phyloP scores from a whole-genome alignment of 2,329 filamentous ascomycete genomes.

The Boeremia exigua region DNA sequence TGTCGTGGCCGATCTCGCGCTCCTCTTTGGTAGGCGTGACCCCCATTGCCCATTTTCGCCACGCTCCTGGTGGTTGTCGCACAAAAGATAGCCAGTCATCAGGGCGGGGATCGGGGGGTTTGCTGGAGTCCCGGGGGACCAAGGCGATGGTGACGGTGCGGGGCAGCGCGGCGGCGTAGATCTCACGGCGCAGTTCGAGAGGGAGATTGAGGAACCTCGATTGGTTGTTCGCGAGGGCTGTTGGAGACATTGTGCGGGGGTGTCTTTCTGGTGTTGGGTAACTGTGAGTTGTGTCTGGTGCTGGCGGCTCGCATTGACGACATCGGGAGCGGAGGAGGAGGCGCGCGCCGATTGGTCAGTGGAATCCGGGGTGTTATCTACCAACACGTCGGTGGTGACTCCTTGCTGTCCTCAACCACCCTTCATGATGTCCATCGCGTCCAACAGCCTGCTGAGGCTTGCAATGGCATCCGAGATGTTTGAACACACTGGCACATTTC shows the following conservation, averaged over 20 bases:
- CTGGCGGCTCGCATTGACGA: slow-evolving; percentile 16
- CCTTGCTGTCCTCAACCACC: slow-evolving; percentile 22
- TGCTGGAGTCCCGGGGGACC: slow-evolving; percentile 25
- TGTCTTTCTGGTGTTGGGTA: not conserved
- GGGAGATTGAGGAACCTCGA: slow-evolving; percentile 48
- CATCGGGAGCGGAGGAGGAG: slow-evolving; percentile 16
- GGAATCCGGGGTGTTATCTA: slow-evolving; percentile 19
- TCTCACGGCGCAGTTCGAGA: slow-evolving; percentile 52
- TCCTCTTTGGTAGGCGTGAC: slow-evolving; percentile 30
- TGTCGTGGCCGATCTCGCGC: slow-evolving; percentile 40
- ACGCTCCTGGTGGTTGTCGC: slow-evolving; percentile 23
- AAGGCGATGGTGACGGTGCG: slow-evolving; percentile 43
- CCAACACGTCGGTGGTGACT: slow-evolving; percentile 26
- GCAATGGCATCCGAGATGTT: slow-evolving; percentile 25
- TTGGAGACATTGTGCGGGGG: slow-evolving; percentile 20
- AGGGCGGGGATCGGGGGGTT: slow-evolving; percentile 24
- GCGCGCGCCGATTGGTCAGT: slow-evolving; percentile 25
- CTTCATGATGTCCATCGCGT: slow-evolving; percentile 36
- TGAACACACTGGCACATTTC: slow-evolving; percentile 35
- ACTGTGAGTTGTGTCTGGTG: not conserved
- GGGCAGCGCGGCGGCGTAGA: slow-evolving; percentile 53
- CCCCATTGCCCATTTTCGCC: slow-evolving; percentile 39
- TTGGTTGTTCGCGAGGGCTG: slow-evolving; percentile 12
- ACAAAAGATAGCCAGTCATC: slow-evolving; percentile 43
- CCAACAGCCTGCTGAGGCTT: slow-evolving; percentile 36